Conservation (phyloP, 2,329 filamentous ascomycete genomes). For the Penicillium sp. region DNA sequence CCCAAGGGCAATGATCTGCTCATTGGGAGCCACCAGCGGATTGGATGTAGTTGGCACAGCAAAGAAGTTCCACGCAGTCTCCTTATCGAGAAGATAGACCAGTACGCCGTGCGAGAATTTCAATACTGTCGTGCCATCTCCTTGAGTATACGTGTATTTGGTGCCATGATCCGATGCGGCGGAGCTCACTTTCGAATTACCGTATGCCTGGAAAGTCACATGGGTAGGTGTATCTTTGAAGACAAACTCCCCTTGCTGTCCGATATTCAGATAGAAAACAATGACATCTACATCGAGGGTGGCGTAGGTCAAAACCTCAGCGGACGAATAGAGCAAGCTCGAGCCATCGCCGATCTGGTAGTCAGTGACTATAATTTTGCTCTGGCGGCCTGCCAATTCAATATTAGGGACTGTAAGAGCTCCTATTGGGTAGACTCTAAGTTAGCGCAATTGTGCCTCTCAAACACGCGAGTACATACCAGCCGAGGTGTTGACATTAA, state of each 20-base stretch:
- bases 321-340: conserved; percentile 52
- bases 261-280: conserved; percentile 50
- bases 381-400: conserved; percentile 53
- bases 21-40: conserved; percentile 45
- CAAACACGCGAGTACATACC: conserved; percentile 36
- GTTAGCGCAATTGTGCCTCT: conserved; percentile 13
- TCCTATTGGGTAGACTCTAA: conserved; percentile 8
- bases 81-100: conserved; percentile 53
- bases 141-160: conserved; percentile 50
- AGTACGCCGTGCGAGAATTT: conserved; percentile 51
- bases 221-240: conserved; percentile 40
- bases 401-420: conserved; percentile 41
- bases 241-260: conserved; percentile 52
- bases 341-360: conserved; percentile 48
- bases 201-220: conserved; percentile 44
- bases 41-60: conserved; percentile 49
- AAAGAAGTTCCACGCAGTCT: conserved; percentile 57
- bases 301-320: conserved; percentile 51
- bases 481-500: conserved; percentile 49
- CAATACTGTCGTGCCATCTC: conserved; percentile 46
- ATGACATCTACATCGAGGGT: conserved; percentile 43
- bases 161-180: conserved; percentile 28
- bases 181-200: conserved; percentile 37
- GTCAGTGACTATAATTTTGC: conserved; percentile 56
- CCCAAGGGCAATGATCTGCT: conserved; percentile 49